Conservation (phyloP, 2,329 filamentous ascomycete genomes). For the Moelleriella libera region DNA sequence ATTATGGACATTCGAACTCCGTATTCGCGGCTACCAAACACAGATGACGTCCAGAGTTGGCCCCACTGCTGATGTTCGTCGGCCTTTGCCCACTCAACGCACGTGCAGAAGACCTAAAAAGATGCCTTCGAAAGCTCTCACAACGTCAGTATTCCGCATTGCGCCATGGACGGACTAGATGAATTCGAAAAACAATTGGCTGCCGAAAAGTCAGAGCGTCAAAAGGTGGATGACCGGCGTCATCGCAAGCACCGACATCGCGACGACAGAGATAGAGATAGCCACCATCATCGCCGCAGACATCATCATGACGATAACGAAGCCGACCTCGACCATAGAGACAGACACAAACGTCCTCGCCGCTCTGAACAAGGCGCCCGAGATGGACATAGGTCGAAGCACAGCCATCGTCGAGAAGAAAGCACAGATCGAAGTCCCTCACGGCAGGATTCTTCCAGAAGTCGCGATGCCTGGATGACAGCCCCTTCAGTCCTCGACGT, state of each 20-base stretch:
- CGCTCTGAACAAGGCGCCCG: constrained; percentile 32
- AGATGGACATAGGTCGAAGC: constrained; percentile 15
- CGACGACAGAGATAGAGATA: constrained; percentile 22
- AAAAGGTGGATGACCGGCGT: constrained; percentile 29
- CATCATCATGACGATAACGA: constrained; percentile 15
- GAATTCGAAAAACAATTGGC: constrained; percentile 71
- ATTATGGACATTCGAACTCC: too few species aligned
- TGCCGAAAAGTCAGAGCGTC: constrained; percentile 42
- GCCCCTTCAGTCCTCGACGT: constrained; percentile 68
- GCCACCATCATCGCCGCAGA: constrained; percentile 16
- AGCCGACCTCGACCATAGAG: constrained; percentile 24
- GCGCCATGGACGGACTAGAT: constrained; percentile 36
- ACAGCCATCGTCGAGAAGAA: constrained; percentile 10
- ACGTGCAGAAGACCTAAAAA: too few species aligned
- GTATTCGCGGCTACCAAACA: too few species aligned
- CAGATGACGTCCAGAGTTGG: too few species aligned
- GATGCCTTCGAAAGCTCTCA: neutral
- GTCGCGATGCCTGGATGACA: constrained; percentile 88
- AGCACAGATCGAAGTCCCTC: neutral
- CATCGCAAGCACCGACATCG: constrained; percentile 32
- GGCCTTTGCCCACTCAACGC: too few species aligned
- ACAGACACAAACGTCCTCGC: constrained; percentile 47
- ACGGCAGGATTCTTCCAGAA: neutral
- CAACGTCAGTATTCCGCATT: neutral
- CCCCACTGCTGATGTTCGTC: too few species aligned